A percentile compares a stretch with the other conserved stretches of the same genome.
phyloP scores from a whole-genome alignment of 108 stramenopile species.

The Cyclotella choctawhatcheeana region DNA sequence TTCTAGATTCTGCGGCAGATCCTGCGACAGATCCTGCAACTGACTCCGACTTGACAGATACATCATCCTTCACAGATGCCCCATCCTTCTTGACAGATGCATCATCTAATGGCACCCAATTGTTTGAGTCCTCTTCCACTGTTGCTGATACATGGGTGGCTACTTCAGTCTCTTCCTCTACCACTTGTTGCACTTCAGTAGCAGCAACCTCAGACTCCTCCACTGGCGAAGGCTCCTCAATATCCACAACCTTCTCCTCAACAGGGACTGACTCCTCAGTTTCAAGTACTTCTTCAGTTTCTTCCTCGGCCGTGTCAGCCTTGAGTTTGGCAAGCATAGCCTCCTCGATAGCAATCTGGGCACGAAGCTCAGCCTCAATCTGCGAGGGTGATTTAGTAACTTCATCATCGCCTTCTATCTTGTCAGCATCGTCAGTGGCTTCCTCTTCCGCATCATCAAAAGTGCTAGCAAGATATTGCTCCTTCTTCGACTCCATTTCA shows the following conservation, averaged over 20 bases:
- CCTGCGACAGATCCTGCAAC: neutral
- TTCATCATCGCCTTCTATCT: constrained; percentile 17
- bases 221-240: neutral
- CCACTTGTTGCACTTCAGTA: neutral
- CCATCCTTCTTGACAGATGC: neutral
- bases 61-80: too few relatives aligned
- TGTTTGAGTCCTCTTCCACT: neutral
- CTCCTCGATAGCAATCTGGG: constrained; percentile 31
- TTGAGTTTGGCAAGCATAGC: constrained; percentile 16
- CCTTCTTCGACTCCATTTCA: constrained; percentile 44
- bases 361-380: constrained; percentile 22
- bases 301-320: constrained; percentile 8
- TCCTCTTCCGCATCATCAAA: constrained; percentile 7
- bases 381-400: neutral
- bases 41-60: neutral
- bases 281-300: neutral
- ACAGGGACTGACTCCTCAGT: neutral
- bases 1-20: neutral
- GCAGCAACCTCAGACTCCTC: neutral
- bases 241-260: neutral
- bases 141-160: neutral
- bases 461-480: constrained; percentile 9
- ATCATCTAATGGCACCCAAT: neutral
- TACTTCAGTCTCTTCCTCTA: neutral
- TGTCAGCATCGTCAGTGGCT: constrained; percentile 7